phyloP scores from a whole-genome alignment of 495 filamentous ascomycete species.

The Hypoxylon fragiforme region DNA sequence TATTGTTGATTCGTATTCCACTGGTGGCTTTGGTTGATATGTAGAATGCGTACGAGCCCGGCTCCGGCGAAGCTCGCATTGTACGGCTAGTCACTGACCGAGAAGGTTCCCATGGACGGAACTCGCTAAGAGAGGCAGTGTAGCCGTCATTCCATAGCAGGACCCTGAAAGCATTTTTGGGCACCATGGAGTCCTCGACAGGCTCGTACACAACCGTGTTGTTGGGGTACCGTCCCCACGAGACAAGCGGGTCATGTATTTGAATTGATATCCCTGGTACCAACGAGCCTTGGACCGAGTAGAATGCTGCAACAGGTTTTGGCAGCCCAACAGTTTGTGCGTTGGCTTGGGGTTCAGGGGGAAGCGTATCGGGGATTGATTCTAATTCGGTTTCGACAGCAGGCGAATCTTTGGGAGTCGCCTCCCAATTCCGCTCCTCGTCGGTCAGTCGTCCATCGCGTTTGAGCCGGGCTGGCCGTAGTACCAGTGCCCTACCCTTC shows the following conservation, averaged over 20 bases:
- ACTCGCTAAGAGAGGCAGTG: constrained; percentile 46
- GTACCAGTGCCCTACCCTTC: constrained; percentile 11
- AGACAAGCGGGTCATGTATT: constrained; percentile 65
- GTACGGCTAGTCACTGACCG: constrained; percentile 33
- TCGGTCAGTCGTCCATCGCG: constrained; percentile 13
- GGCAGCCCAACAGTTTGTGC: constrained; percentile 18
- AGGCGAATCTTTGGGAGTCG: constrained; percentile 1
- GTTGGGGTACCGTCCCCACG: constrained; percentile 69
- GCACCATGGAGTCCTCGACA: constrained; percentile 65
- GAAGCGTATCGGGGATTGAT: constrained; percentile 23
- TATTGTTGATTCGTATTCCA: constrained; percentile 74
- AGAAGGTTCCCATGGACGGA: constrained; percentile 44
- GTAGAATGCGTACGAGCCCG: constrained; percentile 65
- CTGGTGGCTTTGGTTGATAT: constrained; percentile 71
- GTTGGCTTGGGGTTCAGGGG: constrained; percentile 13
- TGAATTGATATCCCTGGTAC: constrained; percentile 58
- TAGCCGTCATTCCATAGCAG: constrained; percentile 69
- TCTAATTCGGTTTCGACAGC: constrained; percentile 22
- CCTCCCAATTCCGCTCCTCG: constrained; percentile 6
- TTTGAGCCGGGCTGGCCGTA: constrained; percentile 23
- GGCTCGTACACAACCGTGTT: constrained; percentile 66
- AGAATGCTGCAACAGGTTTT: constrained; percentile 39
- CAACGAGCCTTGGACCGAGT: constrained; percentile 50
- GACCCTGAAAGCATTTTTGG: constrained; percentile 79
- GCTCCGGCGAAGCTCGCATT: constrained; percentile 42